Evolutionary conservation across 2,329 filamentous ascomycete genomes (phyloP).

Genomic region (Aspergillus clavatus): DNA sequence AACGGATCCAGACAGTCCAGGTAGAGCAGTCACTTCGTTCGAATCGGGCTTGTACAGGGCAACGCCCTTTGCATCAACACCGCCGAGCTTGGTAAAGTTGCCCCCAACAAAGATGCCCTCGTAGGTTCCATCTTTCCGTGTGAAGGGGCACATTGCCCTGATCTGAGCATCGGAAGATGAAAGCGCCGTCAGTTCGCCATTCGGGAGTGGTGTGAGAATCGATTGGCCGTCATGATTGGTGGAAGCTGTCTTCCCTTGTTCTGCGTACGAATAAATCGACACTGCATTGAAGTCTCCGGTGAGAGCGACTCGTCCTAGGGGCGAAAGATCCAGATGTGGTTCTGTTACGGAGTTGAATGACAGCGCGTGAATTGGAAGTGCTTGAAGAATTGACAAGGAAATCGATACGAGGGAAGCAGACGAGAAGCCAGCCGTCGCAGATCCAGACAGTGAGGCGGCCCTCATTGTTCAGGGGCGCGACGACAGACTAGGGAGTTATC

Average conservation of each 20-base stretch:
- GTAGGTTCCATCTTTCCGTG: conserved; percentile 59
- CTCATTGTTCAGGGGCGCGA: conserved; percentile 41
- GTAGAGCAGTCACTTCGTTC: conserved; percentile 64
- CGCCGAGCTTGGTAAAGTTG: conserved; percentile 89
- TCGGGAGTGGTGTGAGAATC: conserved; percentile 75
- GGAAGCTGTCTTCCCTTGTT: conserved; percentile 60
- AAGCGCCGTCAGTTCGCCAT: conserved; percentile 73
- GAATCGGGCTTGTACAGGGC: conserved; percentile 75
- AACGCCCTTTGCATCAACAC: conserved; percentile 68
- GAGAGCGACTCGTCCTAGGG: conserved; percentile 77
- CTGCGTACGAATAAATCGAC: conserved; percentile 80
- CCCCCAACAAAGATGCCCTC: conserved; percentile 81
- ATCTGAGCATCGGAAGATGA: conserved; percentile 79
- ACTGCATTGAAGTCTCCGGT: conserved; percentile 87
- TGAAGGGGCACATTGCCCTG: conserved; percentile 78
- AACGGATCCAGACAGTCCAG: conserved; percentile 79
- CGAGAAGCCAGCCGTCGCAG: conserved; percentile 39
- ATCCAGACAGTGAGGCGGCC: conserved; percentile 42
- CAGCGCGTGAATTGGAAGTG: conserved; percentile 26
- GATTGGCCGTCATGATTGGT: conserved; percentile 74
- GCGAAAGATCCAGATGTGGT: conserved; percentile 61
- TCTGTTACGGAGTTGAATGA: conserved; percentile 34
- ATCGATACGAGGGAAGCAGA: conserved; percentile 19
- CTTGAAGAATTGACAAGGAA: conserved; percentile 20
- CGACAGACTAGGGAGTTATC: conserved; percentile 27